Evolutionary conservation across 371 early-diverging fungal species (phyloP).

Genomic region (Apophysomyces sp.): DNA sequence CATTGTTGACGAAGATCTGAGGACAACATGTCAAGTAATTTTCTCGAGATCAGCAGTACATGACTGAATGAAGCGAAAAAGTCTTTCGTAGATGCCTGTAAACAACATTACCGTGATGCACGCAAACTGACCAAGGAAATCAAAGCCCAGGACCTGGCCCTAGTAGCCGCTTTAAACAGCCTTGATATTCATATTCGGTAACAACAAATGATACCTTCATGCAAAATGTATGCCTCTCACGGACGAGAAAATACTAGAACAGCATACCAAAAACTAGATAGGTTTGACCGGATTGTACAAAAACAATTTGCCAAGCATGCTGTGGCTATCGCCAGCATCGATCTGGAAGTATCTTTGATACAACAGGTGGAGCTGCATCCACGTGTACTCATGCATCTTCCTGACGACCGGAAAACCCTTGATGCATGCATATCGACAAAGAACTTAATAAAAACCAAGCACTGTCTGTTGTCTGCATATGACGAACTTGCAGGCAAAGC

Average conservation of each 20-base stretch:
- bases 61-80: background rate
- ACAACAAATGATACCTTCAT: background rate
- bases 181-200: slow-evolving; percentile 10
- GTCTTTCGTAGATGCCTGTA: background rate
- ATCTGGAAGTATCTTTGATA: slow-evolving; percentile 7
- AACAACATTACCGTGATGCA: background rate
- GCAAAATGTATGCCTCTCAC: background rate
- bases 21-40: slow-evolving; percentile 1
- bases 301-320: slow-evolving; percentile 18
- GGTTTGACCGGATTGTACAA: slow-evolving; percentile 27
- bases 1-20: background rate
- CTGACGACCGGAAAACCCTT: background rate
- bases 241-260: slow-evolving; percentile 4
- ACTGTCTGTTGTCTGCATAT: slow-evolving; percentile 1
- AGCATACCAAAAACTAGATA: slow-evolving; percentile 16
- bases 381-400: background rate
- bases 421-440: slow-evolving; percentile 1
- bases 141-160: slow-evolving; percentile 12
- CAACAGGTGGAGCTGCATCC: slow-evolving; percentile 11
- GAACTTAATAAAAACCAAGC: background rate
- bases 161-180: slow-evolving; percentile 17
- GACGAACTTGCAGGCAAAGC: slow-evolving; percentile 9
- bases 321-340: slow-evolving; percentile 6
- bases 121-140: slow-evolving; percentile 12
- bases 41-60: no score